Evolutionary conservation across 306 rosid genomes (phyloP).

Genomic region (Mucuna pruriens): DNA sequence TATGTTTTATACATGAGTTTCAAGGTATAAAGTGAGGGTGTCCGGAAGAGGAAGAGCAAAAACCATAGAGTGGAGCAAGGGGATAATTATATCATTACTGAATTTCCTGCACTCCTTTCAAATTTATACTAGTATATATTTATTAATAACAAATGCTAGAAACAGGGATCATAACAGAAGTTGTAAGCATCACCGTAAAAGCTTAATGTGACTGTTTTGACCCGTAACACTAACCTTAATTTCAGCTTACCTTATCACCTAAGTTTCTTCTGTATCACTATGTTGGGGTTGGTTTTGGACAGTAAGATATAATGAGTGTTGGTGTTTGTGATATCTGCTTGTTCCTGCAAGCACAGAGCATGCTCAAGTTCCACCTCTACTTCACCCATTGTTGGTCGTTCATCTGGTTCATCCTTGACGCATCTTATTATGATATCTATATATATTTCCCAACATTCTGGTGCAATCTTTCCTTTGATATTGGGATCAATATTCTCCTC

Average conservation of each 20-base stretch:
- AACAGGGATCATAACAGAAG: neutral
- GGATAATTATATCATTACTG: no score
- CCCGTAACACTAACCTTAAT: no score
- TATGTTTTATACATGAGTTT: no score
- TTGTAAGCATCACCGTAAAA: neutral
- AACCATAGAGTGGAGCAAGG: no score
- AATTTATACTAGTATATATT: neutral
- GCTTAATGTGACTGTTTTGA: no score
- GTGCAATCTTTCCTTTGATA: conserved; percentile 39
- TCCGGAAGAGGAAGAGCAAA: no score
- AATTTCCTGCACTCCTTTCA: neutral
- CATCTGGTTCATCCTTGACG: neutral
- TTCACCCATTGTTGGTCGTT: conserved; percentile 43
- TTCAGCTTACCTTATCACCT: neutral
- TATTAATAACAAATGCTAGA: neutral
- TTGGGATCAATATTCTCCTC: neutral
- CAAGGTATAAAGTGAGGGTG: no score
- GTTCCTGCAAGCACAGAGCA: conserved; percentile 36
- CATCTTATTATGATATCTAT: conserved; percentile 15
- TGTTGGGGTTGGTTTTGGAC: neutral
- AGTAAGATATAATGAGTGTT: neutral
- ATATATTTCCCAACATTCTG: neutral
- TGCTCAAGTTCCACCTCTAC: conserved; percentile 41
- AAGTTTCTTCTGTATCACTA: neutral
- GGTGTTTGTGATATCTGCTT: neutral